Evolutionary conservation across 1,284 basidiomycete genomes (phyloP), one percentile per base, ranked within the genome.

Genomic region (Phylloboletellus chloephorus): DNA sequence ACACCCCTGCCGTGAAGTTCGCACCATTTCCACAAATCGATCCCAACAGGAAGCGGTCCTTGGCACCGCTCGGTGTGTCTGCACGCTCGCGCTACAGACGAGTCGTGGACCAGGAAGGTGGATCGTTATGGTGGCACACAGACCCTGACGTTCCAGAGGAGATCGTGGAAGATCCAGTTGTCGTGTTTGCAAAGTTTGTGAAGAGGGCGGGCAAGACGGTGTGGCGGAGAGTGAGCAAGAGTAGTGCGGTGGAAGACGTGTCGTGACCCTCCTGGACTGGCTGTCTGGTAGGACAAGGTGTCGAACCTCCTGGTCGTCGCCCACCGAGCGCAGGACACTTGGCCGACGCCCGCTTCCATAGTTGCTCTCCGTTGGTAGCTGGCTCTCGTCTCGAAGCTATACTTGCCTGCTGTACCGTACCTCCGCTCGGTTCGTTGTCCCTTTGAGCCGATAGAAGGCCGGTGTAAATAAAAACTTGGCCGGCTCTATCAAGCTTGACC

Each of bases 1-100:
- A 48, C 42, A 57, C 45, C 4, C 55, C 49, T 8, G 69, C 64
- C 45, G 71, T 85, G 44, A 73, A 69, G 46, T 85, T 85, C 49
- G 82, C 82, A 0, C 82, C 82, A 1, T 67, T 85, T 24, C 82
- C 82, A 0, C 59, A 71, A 39, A 62, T 73, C 11, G 75, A 70
- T 13, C 76, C 75, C 2, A 67, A 74, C 25, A 73, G 72, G 51
- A 72, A 77, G 34, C 71, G 73, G 31, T 74, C 72, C 6, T 61
- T 66, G 31, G 65, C 69, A n/a, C 79, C 77, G 12, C 67, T 85
- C 12, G 82, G 82, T 19, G 72, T 81, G 50, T 74, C 78, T 37
- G 77, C 73, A n/a, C 75, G 78, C 37, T 68, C 68, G 19, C 62
- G 67, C 29, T 59, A 66, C 39, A 64, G 61, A 41, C 37, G 28